Base-by-base conservation (phyloP, 352 stramenopile species). In the Aphanomyces invadans region DNA sequence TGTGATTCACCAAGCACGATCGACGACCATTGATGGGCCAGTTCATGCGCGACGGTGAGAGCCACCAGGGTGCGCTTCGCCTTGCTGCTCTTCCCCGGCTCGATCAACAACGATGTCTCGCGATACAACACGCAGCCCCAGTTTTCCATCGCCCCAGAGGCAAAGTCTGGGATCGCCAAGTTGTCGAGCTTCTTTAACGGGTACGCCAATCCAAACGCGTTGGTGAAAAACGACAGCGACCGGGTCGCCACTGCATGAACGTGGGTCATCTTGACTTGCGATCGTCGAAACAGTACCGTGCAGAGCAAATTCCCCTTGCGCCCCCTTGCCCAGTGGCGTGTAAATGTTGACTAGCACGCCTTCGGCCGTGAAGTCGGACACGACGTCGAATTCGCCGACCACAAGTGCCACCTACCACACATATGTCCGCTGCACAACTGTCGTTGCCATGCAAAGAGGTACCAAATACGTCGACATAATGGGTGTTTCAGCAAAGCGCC, bases 391-490 rank as follows among this genome's bases (percentile, higher is more conserved):
- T 77, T 98, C 92, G 52, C 95, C 95, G 19, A 99, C 83, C 62
- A 92, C 82, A 71, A 96, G 98, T 0, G 93, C 96, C 28, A 99
- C 60, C 60, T 67, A 53, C 56, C 21, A 33, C 19, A 45, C 2
- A 55, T n/a, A n/a, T n/a, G n/a, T n/a, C n/a, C n/a, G n/a, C n/a
- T n/a, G n/a, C n/a, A n/a, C n/a, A n/a, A 54, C 46, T 28, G 21
- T 21, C 9, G 25, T 12, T 17, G 11, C 9, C 10, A 21, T 54
- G 25, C 28, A 28, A 23, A 1, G 19, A 54, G 17, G 77, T 19
- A 92, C 76, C 0, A 99, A 77, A 80, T 99, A 99, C 25, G 95
- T 98, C 54, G 87, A 97, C 96, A 99, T 99, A 66, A 96, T 80
- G 0, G 95, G 96, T 26, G 94, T 96, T 69, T 96, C 86, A n/a